A percentile compares a stretch with the other conserved stretches of the same genome.
These are phyloP conservation scores for Glycine soja DNA, from an alignment of 306 rosid genomes.

Conservation along the genomic window DNA sequence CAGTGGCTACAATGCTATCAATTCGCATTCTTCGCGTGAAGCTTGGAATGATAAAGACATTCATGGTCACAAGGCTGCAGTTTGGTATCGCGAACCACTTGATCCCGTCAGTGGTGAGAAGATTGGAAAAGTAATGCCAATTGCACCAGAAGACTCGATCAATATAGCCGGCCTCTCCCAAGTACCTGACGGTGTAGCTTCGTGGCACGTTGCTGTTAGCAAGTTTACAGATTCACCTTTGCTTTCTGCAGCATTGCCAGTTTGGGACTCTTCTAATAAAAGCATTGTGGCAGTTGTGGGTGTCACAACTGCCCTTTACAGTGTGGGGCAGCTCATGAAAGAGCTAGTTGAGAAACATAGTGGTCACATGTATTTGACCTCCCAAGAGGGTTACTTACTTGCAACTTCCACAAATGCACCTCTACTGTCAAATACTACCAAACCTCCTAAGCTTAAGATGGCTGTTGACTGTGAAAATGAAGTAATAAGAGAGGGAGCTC, in stretches of 20 bases:
- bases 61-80: constrained; percentile 68
- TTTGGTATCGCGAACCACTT: constrained; percentile 89
- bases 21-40: constrained; percentile 48
- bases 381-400: constrained; percentile 87
- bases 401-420: constrained; percentile 90
- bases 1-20: constrained; percentile 41
- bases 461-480: constrained; percentile 73
- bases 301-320: constrained; percentile 86
- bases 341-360: constrained; percentile 89
- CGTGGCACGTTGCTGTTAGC: constrained; percentile 96
- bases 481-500: constrained; percentile 75
- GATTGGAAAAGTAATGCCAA: constrained; percentile 79
- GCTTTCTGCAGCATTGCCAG: constrained; percentile 97
- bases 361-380: constrained; percentile 91
- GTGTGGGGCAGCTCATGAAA: constrained; percentile 94
- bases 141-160: constrained; percentile 89
- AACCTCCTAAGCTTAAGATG: constrained; percentile 78
- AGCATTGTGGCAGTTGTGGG: constrained; percentile 95
- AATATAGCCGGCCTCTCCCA: constrained; percentile 85
- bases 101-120: constrained; percentile 83
- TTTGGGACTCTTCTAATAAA: constrained; percentile 77
- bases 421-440: constrained; percentile 65
- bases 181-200: constrained; percentile 92
- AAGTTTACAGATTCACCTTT: constrained; percentile 87
- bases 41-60: constrained; percentile 61